Evolutionary conservation across 345 rosid species (phyloP).

Genomic region (Cardamine chenopodiifolia): DNA sequence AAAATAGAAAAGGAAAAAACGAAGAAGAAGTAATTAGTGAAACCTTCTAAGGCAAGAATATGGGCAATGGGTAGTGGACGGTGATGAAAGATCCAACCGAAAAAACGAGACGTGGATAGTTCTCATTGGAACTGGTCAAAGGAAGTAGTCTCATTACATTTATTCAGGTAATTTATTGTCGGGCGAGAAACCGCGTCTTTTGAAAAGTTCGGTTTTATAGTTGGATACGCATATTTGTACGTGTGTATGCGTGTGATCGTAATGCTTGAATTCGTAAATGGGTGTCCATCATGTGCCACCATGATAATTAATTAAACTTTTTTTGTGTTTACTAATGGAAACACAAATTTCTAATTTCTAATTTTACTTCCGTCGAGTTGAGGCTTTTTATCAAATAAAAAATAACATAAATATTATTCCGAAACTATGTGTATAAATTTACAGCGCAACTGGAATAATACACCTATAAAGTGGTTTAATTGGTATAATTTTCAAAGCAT

Average conservation of each 20-base stretch:
- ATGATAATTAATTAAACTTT: not conserved
- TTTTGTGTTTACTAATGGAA: not conserved
- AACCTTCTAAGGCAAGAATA: slow-evolving; percentile 49
- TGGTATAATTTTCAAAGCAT: not conserved
- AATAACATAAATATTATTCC: not conserved
- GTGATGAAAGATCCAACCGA: slow-evolving; percentile 21
- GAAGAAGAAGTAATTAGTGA: slow-evolving; percentile 42
- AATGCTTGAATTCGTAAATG: slow-evolving; percentile 13
- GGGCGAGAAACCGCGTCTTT: slow-evolving; percentile 58
- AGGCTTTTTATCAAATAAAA: not conserved
- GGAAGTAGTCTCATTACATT: slow-evolving; percentile 20
- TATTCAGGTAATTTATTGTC: slow-evolving; percentile 29
- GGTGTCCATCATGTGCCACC: slow-evolving; percentile 24
- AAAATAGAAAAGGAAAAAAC: not conserved
- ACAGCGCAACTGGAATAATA: not conserved
- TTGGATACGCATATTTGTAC: slow-evolving; percentile 20
- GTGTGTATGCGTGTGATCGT: not conserved
- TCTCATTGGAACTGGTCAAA: slow-evolving; percentile 25
- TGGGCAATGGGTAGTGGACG: slow-evolving; percentile 14
- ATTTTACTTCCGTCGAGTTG: not conserved
- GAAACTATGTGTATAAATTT: not conserved
- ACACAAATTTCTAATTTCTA: not conserved
- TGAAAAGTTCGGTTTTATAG: slow-evolving; percentile 44
- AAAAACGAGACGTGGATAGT: slow-evolving; percentile 24
- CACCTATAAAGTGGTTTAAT: not conserved